These are phyloP conservation scores for Colletotrichum orbiculare DNA, from an alignment of 2,329 filamentous ascomycete species.

Conservation along the genomic window DNA sequence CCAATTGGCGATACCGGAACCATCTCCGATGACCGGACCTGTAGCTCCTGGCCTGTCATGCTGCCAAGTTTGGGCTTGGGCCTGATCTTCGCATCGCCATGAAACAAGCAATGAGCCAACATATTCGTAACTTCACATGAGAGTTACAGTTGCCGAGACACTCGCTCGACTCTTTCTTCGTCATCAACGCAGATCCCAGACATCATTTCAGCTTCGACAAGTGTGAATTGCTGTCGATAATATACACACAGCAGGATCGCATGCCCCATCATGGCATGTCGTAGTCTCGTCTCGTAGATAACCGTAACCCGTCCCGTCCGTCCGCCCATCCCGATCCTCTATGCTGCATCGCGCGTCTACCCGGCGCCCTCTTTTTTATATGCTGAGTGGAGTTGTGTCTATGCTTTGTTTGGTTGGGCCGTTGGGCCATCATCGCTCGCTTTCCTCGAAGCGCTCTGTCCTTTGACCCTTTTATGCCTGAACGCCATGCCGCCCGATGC, in stretches of 20 bases:
- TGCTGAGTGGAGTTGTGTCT: slow-evolving; percentile 39
- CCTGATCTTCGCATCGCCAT: too few species aligned
- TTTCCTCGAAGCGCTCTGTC: slow-evolving; percentile 24
- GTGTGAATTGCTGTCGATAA: slow-evolving; percentile 29
- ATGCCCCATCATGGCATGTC: slow-evolving; percentile 31
- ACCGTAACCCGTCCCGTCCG: slow-evolving; percentile 20
- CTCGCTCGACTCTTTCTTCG: too few species aligned
- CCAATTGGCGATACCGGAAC: too few species aligned
- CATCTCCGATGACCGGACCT: too few species aligned
- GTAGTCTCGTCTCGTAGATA: slow-evolving; percentile 29
- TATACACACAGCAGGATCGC: slow-evolving; percentile 38
- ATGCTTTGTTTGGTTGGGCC: slow-evolving; percentile 20
- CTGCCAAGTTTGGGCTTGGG: too few species aligned
- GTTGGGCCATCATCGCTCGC: slow-evolving; percentile 35
- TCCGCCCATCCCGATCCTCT: slow-evolving; percentile 33
- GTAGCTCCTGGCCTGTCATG: too few species aligned
- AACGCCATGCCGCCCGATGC: slow-evolving; percentile 29
- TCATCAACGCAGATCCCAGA: too few species aligned
- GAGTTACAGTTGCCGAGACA: too few species aligned
- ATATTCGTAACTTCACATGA: too few species aligned
- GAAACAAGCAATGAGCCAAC: too few species aligned
- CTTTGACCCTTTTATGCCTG: slow-evolving; percentile 33
- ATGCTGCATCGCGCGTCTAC: slow-evolving; percentile 35
- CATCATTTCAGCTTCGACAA: too few species aligned
- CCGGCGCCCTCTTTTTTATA: slow-evolving; percentile 35